Conservation (phyloP, 2,329 filamentous ascomycete species). For the Ascochyta fabae region DNA sequence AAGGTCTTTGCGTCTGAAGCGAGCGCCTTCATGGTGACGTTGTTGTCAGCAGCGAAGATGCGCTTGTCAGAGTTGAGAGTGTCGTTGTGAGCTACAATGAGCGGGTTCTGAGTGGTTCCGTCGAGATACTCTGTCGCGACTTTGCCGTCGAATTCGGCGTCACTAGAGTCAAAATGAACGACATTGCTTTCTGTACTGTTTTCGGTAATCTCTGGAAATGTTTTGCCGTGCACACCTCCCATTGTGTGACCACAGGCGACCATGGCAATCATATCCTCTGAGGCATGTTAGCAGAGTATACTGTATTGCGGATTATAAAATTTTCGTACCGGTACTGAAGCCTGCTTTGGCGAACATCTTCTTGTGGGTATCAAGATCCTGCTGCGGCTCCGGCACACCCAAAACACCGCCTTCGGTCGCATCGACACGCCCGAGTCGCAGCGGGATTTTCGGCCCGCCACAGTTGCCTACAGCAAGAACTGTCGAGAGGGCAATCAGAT, state of each 20-base stretch:
- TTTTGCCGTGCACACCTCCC: slow-evolving; percentile 43
- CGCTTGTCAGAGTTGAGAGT: slow-evolving; percentile 43
- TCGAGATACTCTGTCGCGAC: slow-evolving; percentile 44
- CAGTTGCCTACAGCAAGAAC: slow-evolving; percentile 41
- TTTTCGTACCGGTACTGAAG: slow-evolving; percentile 30
- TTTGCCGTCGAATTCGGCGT: slow-evolving; percentile 33
- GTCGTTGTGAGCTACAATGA: slow-evolving; percentile 36
- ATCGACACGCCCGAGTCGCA: slow-evolving; percentile 43
- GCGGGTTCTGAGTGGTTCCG: slow-evolving; percentile 35
- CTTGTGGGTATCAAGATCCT: slow-evolving; percentile 38
- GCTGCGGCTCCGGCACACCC: slow-evolving; percentile 44
- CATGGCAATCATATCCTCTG: slow-evolving; percentile 35
- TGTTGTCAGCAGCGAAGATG: slow-evolving; percentile 40
- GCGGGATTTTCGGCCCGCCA: slow-evolving; percentile 37
- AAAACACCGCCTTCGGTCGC: slow-evolving; percentile 36
- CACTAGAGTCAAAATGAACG: slow-evolving; percentile 35
- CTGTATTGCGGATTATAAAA: slow-evolving; percentile 2
- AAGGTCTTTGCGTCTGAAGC: slow-evolving; percentile 26
- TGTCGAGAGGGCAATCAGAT: slow-evolving; percentile 41
- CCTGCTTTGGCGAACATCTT: slow-evolving; percentile 40
- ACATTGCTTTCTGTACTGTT: slow-evolving; percentile 30
- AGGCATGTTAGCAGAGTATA: background rate
- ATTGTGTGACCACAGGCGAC: slow-evolving; percentile 47
- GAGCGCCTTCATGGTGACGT: slow-evolving; percentile 40
- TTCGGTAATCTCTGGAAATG: slow-evolving; percentile 37